Conservation (phyloP, 257 asterid genomes). For the Capsicum rhomboideum region DNA sequence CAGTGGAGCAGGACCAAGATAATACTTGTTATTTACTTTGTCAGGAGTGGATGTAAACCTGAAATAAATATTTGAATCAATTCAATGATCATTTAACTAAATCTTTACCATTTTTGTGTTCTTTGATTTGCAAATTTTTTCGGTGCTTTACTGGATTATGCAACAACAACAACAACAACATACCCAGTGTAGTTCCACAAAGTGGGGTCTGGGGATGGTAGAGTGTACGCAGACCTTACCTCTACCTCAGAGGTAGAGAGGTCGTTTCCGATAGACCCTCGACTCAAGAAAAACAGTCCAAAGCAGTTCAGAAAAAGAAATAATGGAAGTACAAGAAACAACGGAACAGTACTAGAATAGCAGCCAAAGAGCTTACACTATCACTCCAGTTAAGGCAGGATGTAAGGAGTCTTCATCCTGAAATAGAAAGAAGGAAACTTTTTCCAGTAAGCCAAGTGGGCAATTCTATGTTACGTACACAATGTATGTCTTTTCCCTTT, state of each 20-base stretch:
- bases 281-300: too few species aligned
- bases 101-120: neutral
- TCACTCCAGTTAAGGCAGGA: constrained; percentile 57
- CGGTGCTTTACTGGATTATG: neutral
- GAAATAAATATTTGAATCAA: constrained; percentile 6
- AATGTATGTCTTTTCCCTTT: neutral
- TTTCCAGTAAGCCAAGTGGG: neutral
- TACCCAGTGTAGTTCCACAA: too few species aligned
- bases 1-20: constrained; percentile 88
- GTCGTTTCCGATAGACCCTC: too few species aligned
- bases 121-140: neutral
- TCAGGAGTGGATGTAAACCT: constrained; percentile 91
- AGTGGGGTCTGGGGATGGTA: too few species aligned
- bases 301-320: too few species aligned
- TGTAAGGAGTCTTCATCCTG: constrained; percentile 60
- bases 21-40: constrained; percentile 62
- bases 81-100: neutral
- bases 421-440: constrained; percentile 1
- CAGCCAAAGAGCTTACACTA: constrained; percentile 47
- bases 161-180: too few species aligned
- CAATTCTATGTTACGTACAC: neutral
- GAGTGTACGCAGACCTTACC: too few species aligned
- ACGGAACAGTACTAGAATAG: too few species aligned
- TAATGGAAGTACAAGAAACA: too few species aligned
- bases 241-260: too few species aligned